Evolutionary conservation across 495 filamentous ascomycete genomes (phyloP).

Genomic region (Penicillium pulvis): DNA sequence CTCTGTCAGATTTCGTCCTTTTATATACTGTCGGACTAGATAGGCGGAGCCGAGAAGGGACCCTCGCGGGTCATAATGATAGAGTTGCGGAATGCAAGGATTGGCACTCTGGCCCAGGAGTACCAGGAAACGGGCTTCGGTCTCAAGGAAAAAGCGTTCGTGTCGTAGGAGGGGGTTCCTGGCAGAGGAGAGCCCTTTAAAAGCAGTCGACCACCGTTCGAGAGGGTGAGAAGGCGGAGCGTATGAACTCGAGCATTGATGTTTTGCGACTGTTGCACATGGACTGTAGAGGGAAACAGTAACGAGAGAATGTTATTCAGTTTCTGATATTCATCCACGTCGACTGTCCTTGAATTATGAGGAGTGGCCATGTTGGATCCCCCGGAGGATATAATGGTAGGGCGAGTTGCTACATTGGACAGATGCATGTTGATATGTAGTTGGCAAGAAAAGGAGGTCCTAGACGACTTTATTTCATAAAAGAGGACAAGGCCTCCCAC

Average conservation of each 20-base stretch:
- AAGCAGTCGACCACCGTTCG: slow-evolving; percentile 54
- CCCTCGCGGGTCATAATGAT: slow-evolving; percentile 51
- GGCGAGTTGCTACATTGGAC: neutral
- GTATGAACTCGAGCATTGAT: slow-evolving; percentile 54
- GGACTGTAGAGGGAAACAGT: slow-evolving; percentile 41
- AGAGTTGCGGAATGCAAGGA: slow-evolving; percentile 52
- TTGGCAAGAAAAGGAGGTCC: neutral
- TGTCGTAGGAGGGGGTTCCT: slow-evolving; percentile 58
- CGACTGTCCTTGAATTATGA: slow-evolving; percentile 19
- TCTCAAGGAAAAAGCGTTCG: slow-evolving; percentile 56
- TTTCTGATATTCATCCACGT: slow-evolving; percentile 21
- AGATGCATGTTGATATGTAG: slow-evolving; percentile 16
- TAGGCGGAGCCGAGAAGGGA: slow-evolving; percentile 45
- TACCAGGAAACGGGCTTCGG: slow-evolving; percentile 56
- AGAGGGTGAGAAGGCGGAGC: slow-evolving; percentile 54
- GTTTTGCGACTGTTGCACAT: slow-evolving; percentile 45
- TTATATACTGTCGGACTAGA: slow-evolving; percentile 51
- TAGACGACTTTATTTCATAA: neutral
- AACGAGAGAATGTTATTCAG: slow-evolving; percentile 47
- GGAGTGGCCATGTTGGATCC: slow-evolving; percentile 10
- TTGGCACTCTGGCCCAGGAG: slow-evolving; percentile 47
- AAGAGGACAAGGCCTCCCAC: slow-evolving; percentile 1
- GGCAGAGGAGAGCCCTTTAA: slow-evolving; percentile 56
- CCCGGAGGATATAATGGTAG: slow-evolving; percentile 7
- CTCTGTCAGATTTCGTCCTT: slow-evolving; percentile 47